A percentile compares a stretch with the other conserved stretches of the same genome.
Evolutionary conservation across 2,329 filamentous ascomycete species (phyloP).

Genomic region (Dactylellina drechsleri): DNA sequence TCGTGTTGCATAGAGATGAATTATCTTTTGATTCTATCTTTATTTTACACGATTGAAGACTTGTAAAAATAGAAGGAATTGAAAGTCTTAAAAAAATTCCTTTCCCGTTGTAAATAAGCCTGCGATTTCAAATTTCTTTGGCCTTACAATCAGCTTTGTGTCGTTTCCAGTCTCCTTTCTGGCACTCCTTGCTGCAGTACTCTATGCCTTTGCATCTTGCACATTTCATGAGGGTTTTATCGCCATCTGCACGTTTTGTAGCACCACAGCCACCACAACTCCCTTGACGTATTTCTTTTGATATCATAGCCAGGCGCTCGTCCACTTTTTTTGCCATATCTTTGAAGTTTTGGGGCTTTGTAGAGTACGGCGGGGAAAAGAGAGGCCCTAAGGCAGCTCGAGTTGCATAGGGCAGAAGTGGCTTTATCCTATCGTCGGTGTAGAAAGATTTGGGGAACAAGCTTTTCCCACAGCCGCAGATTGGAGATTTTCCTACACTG

Average conservation of each 20-base stretch:
- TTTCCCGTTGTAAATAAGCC: too few species aligned
- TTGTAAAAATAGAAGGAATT: too few species aligned
- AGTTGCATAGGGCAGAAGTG: constrained; percentile 12
- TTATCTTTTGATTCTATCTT: too few species aligned
- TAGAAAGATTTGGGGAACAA: constrained; percentile 21
- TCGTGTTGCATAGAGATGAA: too few species aligned
- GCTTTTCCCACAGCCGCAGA: constrained; percentile 45
- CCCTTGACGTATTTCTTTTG: background rate
- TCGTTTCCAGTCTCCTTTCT: constrained; percentile 27
- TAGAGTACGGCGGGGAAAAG: constrained; percentile 8
- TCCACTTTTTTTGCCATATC: background rate
- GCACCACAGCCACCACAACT: constrained; percentile 5
- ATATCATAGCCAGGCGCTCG: too few species aligned
- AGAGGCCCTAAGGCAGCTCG: constrained; percentile 17
- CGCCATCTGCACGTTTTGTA: background rate
- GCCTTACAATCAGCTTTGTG: constrained; percentile 8
- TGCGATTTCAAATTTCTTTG: background rate
- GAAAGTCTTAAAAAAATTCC: too few species aligned
- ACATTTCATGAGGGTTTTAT: constrained; percentile 5
- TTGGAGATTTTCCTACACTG: constrained; percentile 1
- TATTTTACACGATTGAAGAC: too few species aligned
- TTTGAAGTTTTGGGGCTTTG: constrained; percentile 1
- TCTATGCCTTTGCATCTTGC: constrained; percentile 2
- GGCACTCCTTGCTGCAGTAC: constrained; percentile 34
- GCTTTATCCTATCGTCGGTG: constrained; percentile 3